These are phyloP conservation scores for Phytophthora pseudosyringae DNA, from an alignment of 352 stramenopile genomes.

Conservation along the genomic window DNA sequence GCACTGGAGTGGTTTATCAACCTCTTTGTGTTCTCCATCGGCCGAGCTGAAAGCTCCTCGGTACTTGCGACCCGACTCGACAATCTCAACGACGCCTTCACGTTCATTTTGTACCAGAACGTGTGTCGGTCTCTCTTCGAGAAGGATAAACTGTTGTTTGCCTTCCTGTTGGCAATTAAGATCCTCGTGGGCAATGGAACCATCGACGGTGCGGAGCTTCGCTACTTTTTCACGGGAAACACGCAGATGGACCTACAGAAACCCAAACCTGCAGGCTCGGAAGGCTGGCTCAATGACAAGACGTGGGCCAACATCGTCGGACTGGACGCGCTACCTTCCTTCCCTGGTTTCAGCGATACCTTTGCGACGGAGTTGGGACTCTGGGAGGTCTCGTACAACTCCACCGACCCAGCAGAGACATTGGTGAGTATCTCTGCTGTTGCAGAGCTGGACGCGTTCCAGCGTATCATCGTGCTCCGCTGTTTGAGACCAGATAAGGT, in stretches of 20 bases:
- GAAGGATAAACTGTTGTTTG: constrained; percentile 96
- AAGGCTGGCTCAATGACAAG: constrained; percentile 89
- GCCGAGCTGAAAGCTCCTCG: constrained; percentile 76
- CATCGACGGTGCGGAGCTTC: constrained; percentile 83
- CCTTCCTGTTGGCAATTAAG: constrained; percentile 94
- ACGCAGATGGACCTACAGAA: constrained; percentile 91
- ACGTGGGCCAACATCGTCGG: constrained; percentile 91
- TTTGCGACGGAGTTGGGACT: constrained; percentile 61
- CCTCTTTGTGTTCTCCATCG: constrained; percentile 93
- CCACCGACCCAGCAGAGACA: constrained; percentile 79
- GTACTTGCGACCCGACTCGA: constrained; percentile 82
- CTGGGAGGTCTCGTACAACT: constrained; percentile 87
- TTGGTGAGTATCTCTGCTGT: constrained; percentile 65
- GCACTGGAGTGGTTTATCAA: constrained; percentile 97
- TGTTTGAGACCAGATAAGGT: constrained; percentile 94
- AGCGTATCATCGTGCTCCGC: constrained; percentile 91
- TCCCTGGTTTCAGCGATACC: constrained; percentile 56
- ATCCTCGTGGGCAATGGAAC: constrained; percentile 85
- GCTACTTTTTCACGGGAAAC: constrained; percentile 94
- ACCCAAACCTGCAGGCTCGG: constrained; percentile 63
- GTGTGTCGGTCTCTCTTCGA: constrained; percentile 97
- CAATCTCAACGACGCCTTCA: constrained; percentile 96
- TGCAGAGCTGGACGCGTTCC: constrained; percentile 78
- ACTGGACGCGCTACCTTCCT: constrained; percentile 61
- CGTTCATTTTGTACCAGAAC: constrained; percentile 94